Evolutionary conservation across 768 basidiomycete genomes (phyloP).

Genomic region (Serpula lacrymans): DNA sequence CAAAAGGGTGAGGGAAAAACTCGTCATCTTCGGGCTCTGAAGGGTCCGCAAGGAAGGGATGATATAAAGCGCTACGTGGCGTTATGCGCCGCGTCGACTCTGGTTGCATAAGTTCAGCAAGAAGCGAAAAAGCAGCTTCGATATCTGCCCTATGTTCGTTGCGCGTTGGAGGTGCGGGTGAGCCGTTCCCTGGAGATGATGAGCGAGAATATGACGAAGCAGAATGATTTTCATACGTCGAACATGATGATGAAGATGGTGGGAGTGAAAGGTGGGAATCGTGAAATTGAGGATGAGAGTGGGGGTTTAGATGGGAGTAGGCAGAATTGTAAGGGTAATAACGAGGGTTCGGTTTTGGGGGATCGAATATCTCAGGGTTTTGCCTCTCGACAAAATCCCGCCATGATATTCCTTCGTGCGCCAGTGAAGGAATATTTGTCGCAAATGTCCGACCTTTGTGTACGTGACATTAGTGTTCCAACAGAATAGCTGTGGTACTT

Average conservation of each 20-base stretch:
- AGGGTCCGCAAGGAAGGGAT: constrained; percentile 65
- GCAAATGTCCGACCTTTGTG: constrained; percentile 78
- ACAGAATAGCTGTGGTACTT: constrained; percentile 22
- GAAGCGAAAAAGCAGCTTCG: constrained; percentile 68
- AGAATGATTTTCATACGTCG: constrained; percentile 16
- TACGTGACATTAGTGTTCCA: constrained; percentile 4
- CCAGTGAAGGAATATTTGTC: constrained; percentile 84
- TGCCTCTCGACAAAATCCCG: constrained; percentile 69
- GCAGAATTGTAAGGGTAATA: constrained; percentile 50
- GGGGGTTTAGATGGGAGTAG: constrained; percentile 22
- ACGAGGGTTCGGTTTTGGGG: constrained; percentile 45
- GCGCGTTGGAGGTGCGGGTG: constrained; percentile 25
- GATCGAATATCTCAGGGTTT: constrained; percentile 66
- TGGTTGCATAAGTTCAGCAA: constrained; percentile 69
- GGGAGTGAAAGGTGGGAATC: constrained; percentile 21
- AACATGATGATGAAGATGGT: constrained; percentile 32
- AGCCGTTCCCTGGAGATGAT: constrained; percentile 14
- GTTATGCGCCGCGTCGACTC: constrained; percentile 78
- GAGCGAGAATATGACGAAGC: constrained; percentile 19
- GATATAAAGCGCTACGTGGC: constrained; percentile 71
- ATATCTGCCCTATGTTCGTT: constrained; percentile 52
- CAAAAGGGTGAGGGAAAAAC: constrained; percentile 65
- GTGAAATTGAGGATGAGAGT: constrained; percentile 18
- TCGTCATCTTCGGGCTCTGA: constrained; percentile 56
- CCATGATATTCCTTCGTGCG: constrained; percentile 66